Percentiles rank a stretch among this genome's conserved stretches.
Evolutionary conservation across 352 stramenopile species (phyloP).

Genomic region (Phytophthora macrochlamydospora): DNA sequence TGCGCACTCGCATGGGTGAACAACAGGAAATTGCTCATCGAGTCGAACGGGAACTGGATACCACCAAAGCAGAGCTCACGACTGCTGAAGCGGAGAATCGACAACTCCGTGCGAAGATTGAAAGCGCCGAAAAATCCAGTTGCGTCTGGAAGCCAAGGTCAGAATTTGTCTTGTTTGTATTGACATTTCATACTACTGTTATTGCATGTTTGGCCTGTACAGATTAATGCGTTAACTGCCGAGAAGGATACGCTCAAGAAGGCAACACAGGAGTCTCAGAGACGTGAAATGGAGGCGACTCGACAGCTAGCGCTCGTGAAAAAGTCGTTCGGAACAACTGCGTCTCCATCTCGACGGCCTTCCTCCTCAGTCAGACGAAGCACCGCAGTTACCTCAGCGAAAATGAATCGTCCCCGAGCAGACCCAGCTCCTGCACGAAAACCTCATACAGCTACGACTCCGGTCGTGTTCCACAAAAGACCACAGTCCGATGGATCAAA

Average conservation of each 20-base stretch:
- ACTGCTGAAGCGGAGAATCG: conserved; percentile 37
- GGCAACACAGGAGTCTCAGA: conserved; percentile 24
- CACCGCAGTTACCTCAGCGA: not conserved
- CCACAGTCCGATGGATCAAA: conserved; percentile 32
- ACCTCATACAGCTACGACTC: no score
- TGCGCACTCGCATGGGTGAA: conserved; percentile 36
- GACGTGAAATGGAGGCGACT: conserved; percentile 55
- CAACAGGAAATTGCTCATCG: conserved; percentile 34
- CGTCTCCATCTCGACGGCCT: not conserved
- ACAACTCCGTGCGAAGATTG: conserved; percentile 33
- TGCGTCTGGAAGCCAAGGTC: conserved; percentile 60
- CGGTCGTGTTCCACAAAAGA: conserved; percentile 18
- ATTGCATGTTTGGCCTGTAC: not conserved
- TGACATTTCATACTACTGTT: not conserved
- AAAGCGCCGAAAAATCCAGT: conserved; percentile 39
- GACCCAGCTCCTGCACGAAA: not conserved
- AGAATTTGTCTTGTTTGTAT: not conserved
- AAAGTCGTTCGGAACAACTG: conserved; percentile 11
- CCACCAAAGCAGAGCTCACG: conserved; percentile 28
- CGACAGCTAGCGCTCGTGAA: conserved; percentile 39
- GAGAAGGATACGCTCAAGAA: conserved; percentile 54
- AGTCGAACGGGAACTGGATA: conserved; percentile 41
- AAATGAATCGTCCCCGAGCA: not conserved
- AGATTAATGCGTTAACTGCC: conserved; percentile 58
- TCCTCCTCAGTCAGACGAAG: not conserved